phyloP scores from a whole-genome alignment of 495 filamentous ascomycete genomes.

The Beverwykella pulmonaria region DNA sequence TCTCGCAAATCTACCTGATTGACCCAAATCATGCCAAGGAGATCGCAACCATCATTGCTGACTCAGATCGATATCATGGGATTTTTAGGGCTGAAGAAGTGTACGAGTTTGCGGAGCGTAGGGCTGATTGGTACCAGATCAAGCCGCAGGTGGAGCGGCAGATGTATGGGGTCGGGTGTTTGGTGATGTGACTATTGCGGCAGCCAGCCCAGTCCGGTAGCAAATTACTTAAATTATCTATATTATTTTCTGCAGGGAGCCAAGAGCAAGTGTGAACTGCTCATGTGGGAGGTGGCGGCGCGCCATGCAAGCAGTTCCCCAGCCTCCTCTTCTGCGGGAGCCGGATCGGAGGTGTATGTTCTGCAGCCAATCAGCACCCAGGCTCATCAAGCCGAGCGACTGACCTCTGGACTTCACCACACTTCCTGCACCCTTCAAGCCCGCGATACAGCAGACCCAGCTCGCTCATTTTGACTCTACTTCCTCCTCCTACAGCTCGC shows the following conservation, averaged over 20 bases:
- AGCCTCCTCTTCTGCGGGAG: background rate
- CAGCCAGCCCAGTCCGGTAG: background rate
- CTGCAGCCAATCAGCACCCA: too few relatives aligned
- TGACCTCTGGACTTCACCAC: background rate
- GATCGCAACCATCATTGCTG: slow-evolving; percentile 91
- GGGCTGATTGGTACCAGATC: slow-evolving; percentile 92
- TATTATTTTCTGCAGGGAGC: background rate
- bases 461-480: background rate
- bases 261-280: background rate
- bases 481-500: background rate
- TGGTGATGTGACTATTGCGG: slow-evolving; percentile 66
- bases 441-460: background rate
- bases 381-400: background rate
- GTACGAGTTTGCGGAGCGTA: slow-evolving; percentile 91
- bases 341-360: background rate
- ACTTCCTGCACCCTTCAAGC: background rate
- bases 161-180: slow-evolving; percentile 96
- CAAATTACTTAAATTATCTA: background rate
- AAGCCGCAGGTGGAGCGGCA: slow-evolving; percentile 87
- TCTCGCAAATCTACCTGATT: slow-evolving; percentile 94
- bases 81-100: slow-evolving; percentile 96
- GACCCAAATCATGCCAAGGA: slow-evolving; percentile 87
- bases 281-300: slow-evolving; percentile 13
- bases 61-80: slow-evolving; percentile 83
- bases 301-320: slow-evolving; percentile 7